A percentile compares a stretch with the other conserved stretches of the same genome.
Evolutionary conservation across 192 early-diverging fungal species (phyloP).

Genomic region (Coemansia umbellata): DNA sequence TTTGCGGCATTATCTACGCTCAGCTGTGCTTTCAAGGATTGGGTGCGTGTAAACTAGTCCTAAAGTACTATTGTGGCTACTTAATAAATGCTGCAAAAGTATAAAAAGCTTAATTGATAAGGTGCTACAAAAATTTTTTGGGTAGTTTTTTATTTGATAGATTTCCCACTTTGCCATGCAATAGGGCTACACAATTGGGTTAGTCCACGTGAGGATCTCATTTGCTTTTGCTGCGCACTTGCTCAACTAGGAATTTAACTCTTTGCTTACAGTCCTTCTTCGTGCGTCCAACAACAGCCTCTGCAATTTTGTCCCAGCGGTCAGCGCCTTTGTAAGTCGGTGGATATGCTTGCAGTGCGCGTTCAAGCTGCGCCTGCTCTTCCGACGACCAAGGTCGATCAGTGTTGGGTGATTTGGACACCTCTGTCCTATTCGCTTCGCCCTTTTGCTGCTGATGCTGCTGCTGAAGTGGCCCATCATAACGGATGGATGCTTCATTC

Average conservation of each 20-base stretch:
- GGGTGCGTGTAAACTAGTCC: too few species aligned
- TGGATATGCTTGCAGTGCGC: conserved; percentile 58
- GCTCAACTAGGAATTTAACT: conserved; percentile 47
- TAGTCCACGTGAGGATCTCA: neutral
- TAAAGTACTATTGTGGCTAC: too few species aligned
- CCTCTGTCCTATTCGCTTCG: neutral
- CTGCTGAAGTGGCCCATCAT: conserved; percentile 10
- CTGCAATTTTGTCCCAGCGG: conserved; percentile 65
- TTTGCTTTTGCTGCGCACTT: conserved; percentile 10
- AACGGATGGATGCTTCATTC: conserved; percentile 17
- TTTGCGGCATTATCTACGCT: too few species aligned
- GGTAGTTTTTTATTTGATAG: too few species aligned
- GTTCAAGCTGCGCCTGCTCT: conserved; percentile 56
- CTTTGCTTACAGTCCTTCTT: conserved; percentile 64
- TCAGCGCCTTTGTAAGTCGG: conserved; percentile 56
- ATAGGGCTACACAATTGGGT: too few species aligned
- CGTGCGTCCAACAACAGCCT: conserved; percentile 53
- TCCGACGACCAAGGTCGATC: conserved; percentile 52
- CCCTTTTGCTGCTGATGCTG: neutral
- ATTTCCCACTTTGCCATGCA: too few species aligned
- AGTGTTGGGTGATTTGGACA: neutral
- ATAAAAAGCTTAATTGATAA: too few species aligned
- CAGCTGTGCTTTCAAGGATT: too few species aligned
- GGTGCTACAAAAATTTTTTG: too few species aligned
- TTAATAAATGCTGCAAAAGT: too few species aligned